Evolutionary conservation across 345 rosid genomes (phyloP).

Genomic region (Theobroma cacao): DNA sequence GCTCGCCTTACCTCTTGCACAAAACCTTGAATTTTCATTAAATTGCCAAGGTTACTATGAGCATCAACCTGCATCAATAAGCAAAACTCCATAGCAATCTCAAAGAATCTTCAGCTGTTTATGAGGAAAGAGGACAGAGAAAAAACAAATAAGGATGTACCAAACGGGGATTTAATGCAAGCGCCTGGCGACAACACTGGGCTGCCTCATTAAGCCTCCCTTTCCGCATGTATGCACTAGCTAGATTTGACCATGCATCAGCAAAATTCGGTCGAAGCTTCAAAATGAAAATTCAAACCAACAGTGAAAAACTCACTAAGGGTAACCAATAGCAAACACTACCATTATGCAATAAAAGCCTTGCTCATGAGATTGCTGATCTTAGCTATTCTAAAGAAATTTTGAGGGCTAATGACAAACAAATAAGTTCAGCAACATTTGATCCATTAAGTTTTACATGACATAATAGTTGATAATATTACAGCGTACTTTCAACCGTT

Average conservation of each 20-base stretch:
- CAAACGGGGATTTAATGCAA: constrained; percentile 84
- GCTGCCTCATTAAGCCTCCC: constrained; percentile 91
- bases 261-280: constrained; percentile 94
- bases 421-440: not conserved
- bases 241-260: constrained; percentile 98
- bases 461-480: not conserved
- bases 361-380: not conserved
- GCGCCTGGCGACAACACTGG: constrained; percentile 92
- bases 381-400: not conserved
- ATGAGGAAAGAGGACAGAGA: not conserved
- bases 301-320: not conserved
- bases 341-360: not conserved
- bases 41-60: constrained; percentile 88
- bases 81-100: constrained; percentile 9
- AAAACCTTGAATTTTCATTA: constrained; percentile 91
- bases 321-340: not conserved
- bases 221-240: constrained; percentile 94
- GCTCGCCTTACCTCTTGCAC: constrained; percentile 78
- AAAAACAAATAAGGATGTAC: constrained; percentile 30
- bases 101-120: not conserved
- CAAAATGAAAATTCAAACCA: constrained; percentile 8
- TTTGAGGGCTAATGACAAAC: not conserved
- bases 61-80: constrained; percentile 73
- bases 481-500: not conserved
- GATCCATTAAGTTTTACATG: not conserved